These are phyloP conservation scores for Suillus subalutaceus DNA, from an alignment of 768 basidiomycete genomes.

Conservation along the genomic window DNA sequence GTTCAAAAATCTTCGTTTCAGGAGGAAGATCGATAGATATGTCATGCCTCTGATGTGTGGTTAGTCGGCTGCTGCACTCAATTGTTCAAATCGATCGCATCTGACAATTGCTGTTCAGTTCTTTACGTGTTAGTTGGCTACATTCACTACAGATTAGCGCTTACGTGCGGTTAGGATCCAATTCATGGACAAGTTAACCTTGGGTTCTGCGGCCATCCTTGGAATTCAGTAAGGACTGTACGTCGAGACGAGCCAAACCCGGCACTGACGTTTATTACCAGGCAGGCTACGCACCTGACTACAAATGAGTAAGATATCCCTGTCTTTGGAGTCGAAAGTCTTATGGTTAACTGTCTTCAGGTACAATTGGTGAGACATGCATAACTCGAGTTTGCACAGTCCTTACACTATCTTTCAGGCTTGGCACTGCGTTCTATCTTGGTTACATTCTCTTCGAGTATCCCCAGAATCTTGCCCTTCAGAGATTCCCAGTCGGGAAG, in stretches of 20 bases:
- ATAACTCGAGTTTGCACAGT: not conserved
- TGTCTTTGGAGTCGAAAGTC: not conserved
- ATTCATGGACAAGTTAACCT: constrained; percentile 70
- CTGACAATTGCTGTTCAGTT: constrained; percentile 39
- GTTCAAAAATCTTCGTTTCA: constrained; percentile 12
- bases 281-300: constrained; percentile 57
- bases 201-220: constrained; percentile 63
- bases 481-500: not conserved
- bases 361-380: constrained; percentile 54
- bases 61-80: constrained; percentile 37
- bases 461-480: constrained; percentile 1
- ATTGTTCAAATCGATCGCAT: not conserved
- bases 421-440: not conserved
- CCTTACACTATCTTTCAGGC: not conserved
- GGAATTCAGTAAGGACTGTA: constrained; percentile 53
- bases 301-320: constrained; percentile 52
- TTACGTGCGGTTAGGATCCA: constrained; percentile 50
- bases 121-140: constrained; percentile 47
- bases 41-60: constrained; percentile 66
- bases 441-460: not conserved
- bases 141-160: not conserved
- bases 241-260: not conserved
- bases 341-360: constrained; percentile 29
- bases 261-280: constrained; percentile 26
- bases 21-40: constrained; percentile 62